Evolutionary conservation across 257 asterid species (phyloP).

Genomic region (Leonotis leonurus): DNA sequence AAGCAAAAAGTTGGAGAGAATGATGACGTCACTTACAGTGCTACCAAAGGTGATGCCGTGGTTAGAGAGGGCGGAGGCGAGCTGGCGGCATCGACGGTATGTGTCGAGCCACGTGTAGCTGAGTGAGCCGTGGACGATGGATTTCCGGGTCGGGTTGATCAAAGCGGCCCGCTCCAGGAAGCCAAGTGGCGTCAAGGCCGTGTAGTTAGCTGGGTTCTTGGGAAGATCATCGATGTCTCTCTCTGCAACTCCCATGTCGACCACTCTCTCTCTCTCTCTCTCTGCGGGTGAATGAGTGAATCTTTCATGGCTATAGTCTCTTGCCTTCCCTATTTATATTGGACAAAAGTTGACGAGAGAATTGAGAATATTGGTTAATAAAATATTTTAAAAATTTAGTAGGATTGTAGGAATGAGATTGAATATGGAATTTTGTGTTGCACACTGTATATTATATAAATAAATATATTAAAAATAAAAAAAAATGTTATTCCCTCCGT

Average conservation of each 20-base stretch:
- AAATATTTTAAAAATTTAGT: no score
- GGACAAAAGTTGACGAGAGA: background rate
- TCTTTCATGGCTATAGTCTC: background rate
- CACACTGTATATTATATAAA: no score
- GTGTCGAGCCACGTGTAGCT: slow-evolving; percentile 86
- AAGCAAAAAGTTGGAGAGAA: background rate
- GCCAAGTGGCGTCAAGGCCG: slow-evolving; percentile 72
- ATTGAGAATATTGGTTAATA: no score
- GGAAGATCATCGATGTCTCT: slow-evolving; percentile 87
- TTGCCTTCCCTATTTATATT: no score
- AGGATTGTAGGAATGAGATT: no score
- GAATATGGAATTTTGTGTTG: no score
- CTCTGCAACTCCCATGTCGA: slow-evolving; percentile 31
- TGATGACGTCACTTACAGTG: slow-evolving; percentile 45
- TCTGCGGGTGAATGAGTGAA: slow-evolving; percentile 9
- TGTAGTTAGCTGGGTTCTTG: slow-evolving; percentile 71
- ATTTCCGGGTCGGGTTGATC: slow-evolving; percentile 62
- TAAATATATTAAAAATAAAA: no score
- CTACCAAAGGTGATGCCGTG: slow-evolving; percentile 62
- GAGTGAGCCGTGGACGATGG: slow-evolving; percentile 61
- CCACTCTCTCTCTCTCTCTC: background rate
- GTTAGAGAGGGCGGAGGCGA: slow-evolving; percentile 76
- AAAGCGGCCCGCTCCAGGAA: slow-evolving; percentile 80
- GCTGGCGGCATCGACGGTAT: slow-evolving; percentile 78
- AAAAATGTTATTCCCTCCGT: no score